phyloP scores from a whole-genome alignment of 768 basidiomycete species.

The Amyloporia xantha region DNA sequence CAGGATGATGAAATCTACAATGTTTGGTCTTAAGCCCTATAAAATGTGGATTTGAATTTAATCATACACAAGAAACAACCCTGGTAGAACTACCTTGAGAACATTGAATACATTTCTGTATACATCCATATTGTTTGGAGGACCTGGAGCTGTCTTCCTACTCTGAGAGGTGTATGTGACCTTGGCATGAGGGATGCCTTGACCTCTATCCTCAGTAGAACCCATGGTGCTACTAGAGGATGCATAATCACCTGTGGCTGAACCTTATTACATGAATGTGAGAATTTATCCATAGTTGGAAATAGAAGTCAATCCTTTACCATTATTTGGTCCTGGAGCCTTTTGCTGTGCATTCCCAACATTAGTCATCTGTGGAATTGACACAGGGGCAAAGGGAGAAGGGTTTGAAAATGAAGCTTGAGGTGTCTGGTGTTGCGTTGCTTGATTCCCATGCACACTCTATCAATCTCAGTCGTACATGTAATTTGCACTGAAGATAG shows the following conservation, averaged over 20 bases:
- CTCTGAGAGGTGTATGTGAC: not conserved
- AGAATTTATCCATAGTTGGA: not conserved
- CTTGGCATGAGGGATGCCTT: not conserved
- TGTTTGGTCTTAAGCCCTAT: not conserved
- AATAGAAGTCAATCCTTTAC: not conserved
- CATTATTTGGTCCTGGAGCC: not conserved
- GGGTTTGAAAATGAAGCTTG: no score
- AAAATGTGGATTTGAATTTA: not conserved
- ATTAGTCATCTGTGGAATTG: no score
- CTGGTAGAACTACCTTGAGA: constrained; percentile 4
- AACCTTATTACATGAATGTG: not conserved
- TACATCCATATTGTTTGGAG: not conserved
- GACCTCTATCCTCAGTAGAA: not conserved
- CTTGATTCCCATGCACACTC: no score
- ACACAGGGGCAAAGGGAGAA: no score
- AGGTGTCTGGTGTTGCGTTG: no score
- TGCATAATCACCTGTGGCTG: not conserved
- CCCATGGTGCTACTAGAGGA: not conserved
- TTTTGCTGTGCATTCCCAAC: no score
- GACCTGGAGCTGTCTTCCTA: not conserved
- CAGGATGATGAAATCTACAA: not conserved
- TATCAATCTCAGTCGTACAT: no score
- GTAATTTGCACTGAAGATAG: no score
- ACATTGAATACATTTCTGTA: constrained; percentile 1
- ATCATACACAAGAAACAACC: not conserved